These are phyloP conservation scores for Beverwykella pulmonaria DNA, from an alignment of 495 filamentous ascomycete species.

Conservation along the genomic window DNA sequence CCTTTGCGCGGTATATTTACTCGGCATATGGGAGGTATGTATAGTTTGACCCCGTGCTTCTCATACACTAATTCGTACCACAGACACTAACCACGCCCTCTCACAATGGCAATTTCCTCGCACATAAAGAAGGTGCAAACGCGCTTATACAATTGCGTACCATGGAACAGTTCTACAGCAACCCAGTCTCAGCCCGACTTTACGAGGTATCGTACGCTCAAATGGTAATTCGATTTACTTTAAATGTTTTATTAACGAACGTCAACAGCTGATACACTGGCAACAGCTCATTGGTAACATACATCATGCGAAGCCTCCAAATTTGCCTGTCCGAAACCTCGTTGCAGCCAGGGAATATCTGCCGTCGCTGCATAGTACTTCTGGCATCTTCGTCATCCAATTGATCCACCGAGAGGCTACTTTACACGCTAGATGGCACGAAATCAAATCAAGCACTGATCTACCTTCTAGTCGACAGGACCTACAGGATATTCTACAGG, in stretches of 20 bases:
- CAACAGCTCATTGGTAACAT: conserved; percentile 25
- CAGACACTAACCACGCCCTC: conserved; percentile 21
- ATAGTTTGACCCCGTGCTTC: neutral
- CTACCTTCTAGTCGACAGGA: neutral
- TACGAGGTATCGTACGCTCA: conserved; percentile 20
- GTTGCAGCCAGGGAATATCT: neutral
- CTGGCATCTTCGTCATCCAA: conserved; percentile 18
- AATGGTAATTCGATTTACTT: conserved; percentile 12
- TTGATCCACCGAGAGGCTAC: conserved; percentile 8
- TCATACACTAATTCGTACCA: neutral
- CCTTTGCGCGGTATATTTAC: conserved; percentile 17
- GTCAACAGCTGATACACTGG: neutral
- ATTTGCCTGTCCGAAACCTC: conserved; percentile 4
- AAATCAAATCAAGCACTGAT: neutral
- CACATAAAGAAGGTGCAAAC: conserved; percentile 21
- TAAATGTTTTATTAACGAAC: neutral
- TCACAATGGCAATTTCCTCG: conserved; percentile 17
- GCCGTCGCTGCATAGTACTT: conserved; percentile 11
- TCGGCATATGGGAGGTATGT: conserved; percentile 32
- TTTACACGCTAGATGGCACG: conserved; percentile 28
- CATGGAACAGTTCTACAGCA: conserved; percentile 16
- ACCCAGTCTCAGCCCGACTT: conserved; percentile 14
- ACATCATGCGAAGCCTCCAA: conserved; percentile 7
- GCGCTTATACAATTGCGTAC: conserved; percentile 22
- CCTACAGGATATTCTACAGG: conserved; percentile 4